Evolutionary conservation across 2,329 filamentous ascomycete species (phyloP).

Genomic region (Verticillium dahliae): DNA sequence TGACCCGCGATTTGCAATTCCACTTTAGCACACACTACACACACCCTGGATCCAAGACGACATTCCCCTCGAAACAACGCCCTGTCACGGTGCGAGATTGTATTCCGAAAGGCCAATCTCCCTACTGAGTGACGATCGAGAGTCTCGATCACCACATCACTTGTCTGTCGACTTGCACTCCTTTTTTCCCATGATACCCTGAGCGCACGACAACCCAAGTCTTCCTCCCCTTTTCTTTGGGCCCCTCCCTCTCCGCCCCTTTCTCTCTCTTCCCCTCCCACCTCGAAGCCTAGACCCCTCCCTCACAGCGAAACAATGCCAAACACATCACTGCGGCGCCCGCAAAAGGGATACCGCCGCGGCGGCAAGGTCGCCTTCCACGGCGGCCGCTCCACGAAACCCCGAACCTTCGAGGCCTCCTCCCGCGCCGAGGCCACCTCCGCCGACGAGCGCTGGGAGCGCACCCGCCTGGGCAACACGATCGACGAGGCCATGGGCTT

Average conservation of each 20-base stretch:
- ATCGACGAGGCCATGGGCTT: slow-evolving; percentile 98
- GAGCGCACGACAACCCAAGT: background rate
- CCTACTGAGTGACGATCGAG: background rate
- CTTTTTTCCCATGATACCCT: slow-evolving; percentile 7
- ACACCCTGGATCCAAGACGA: background rate
- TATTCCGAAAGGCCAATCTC: background rate
- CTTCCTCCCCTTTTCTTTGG: background rate
- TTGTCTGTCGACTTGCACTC: background rate
- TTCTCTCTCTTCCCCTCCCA: background rate
- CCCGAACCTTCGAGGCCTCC: slow-evolving; percentile 72
- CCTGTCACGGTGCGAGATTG: background rate
- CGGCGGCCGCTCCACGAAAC: slow-evolving; percentile 50
- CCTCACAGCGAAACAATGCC: slow-evolving; percentile 39
- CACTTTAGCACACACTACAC: background rate
- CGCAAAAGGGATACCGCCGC: slow-evolving; percentile 61
- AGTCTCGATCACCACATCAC: background rate
- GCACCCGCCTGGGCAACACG: slow-evolving; percentile 70
- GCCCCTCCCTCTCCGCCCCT: background rate
- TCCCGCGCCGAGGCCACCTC: slow-evolving; percentile 80
- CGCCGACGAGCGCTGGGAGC: slow-evolving; percentile 87
- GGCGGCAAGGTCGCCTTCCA: slow-evolving; percentile 64
- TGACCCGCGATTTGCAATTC: slow-evolving; percentile 2
- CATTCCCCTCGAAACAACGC: background rate
- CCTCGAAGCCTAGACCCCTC: slow-evolving; percentile 4
- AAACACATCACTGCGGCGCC: slow-evolving; percentile 52